Percentiles rank a stretch among this genome's conserved stretches.
Evolutionary conservation across 805 yeast species (phyloP).

Genomic region (Wickerhamiella azyma): DNA sequence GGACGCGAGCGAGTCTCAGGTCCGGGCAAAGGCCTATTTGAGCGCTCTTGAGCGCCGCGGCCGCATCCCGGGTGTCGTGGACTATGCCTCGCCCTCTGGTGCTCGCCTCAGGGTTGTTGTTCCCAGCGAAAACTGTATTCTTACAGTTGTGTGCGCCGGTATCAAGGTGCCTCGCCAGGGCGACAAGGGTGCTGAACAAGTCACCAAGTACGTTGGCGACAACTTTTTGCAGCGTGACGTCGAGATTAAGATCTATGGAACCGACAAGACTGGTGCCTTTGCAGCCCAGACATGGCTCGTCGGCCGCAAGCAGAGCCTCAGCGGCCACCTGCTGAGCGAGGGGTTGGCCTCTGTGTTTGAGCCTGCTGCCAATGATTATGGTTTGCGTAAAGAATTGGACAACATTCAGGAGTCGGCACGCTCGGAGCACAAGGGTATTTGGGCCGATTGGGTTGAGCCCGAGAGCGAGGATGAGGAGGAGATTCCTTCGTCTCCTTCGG

Average conservation of each 20-base stretch:
- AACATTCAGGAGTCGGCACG: conserved; percentile 55
- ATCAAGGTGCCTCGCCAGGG: conserved; percentile 33
- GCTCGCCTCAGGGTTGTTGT: conserved; percentile 51
- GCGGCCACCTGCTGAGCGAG: conserved; percentile 39
- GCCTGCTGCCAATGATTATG: conserved; percentile 45
- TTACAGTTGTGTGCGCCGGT: conserved; percentile 68
- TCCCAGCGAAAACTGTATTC: conserved; percentile 57
- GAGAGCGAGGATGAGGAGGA: conserved; percentile 18
- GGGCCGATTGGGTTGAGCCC: conserved; percentile 44
- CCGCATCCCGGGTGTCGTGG: conserved; percentile 55
- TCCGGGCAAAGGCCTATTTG: conserved; percentile 62
- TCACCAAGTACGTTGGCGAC: conserved; percentile 39
- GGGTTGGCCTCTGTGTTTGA: conserved; percentile 59
- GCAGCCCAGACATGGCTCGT: conserved; percentile 53
- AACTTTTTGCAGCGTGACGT: conserved; percentile 61
- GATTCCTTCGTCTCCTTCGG: conserved; percentile 11
- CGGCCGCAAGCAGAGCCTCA: conserved; percentile 26
- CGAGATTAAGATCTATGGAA: conserved; percentile 49
- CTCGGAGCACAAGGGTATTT: conserved; percentile 42
- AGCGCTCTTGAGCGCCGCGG: conserved; percentile 55
- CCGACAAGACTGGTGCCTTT: conserved; percentile 70
- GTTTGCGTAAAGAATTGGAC: conserved; percentile 38
- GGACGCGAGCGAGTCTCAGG: conserved; percentile 64
- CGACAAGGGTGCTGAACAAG: conserved; percentile 31
- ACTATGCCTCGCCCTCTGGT: conserved; percentile 46